A percentile compares a stretch with the other conserved stretches of the same genome.
Evolutionary conservation across 2,329 filamentous ascomycete species (phyloP).

Genomic region (Chalaropsis ovoidea): DNA sequence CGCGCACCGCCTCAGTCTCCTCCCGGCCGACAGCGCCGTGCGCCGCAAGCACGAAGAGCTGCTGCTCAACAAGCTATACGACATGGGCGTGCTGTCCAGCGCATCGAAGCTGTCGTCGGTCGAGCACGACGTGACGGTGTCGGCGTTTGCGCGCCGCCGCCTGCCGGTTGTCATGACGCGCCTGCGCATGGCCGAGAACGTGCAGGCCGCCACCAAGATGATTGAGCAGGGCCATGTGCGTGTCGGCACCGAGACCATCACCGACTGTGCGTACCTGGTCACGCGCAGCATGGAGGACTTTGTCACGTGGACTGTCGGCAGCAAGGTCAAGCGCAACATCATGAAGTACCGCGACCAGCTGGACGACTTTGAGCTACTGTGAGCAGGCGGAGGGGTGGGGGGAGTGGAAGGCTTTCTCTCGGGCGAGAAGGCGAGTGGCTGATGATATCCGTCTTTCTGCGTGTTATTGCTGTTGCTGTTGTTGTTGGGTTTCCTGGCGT

Average conservation of each 20-base stretch:
- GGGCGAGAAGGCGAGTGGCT: neutral
- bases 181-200: slow-evolving; percentile 81
- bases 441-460: slow-evolving; percentile 4
- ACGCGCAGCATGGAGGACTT: slow-evolving; percentile 89
- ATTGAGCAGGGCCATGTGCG: slow-evolving; percentile 91
- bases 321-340: slow-evolving; percentile 94
- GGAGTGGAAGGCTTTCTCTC: too few species aligned
- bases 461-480: neutral
- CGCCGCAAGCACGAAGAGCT: slow-evolving; percentile 77
- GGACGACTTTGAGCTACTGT: slow-evolving; percentile 90
- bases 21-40: slow-evolving; percentile 67
- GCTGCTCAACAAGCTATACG: slow-evolving; percentile 81
- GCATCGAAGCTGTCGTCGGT: slow-evolving; percentile 72
- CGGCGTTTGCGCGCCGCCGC: slow-evolving; percentile 72
- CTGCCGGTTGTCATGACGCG: slow-evolving; percentile 86
- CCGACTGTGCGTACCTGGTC: slow-evolving; percentile 80
- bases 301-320: slow-evolving; percentile 89
- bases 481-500: neutral
- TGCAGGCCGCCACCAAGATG: slow-evolving; percentile 73
- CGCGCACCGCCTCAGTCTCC: slow-evolving; percentile 73
- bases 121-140: slow-evolving; percentile 80
- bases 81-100: slow-evolving; percentile 75
- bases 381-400: slow-evolving; percentile 29
- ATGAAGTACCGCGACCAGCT: slow-evolving; percentile 90
- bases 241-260: slow-evolving; percentile 81